Evolutionary conservation across 176 grass and related monocot species (phyloP), one percentile per base, ranked within the genome.

Genomic region (Coix lacrymajobi): DNA sequence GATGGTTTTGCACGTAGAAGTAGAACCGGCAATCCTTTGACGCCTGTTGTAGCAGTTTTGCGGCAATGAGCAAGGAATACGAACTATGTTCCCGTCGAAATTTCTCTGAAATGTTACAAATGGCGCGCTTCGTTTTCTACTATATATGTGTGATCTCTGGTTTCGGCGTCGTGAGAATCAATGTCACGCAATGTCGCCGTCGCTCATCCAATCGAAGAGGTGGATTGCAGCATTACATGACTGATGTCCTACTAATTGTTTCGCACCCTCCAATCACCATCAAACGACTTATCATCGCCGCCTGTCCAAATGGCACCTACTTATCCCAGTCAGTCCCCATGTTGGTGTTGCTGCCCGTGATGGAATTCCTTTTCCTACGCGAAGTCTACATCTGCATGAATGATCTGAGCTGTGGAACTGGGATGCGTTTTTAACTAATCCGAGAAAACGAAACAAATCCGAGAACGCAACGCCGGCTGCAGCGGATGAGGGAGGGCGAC

Each of bases 231-330:
- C 7, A 46, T 0, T 46, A 17, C 46, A 3, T 69, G 16, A 80
- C 36, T n/a, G n/a, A n/a, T n/a, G n/a, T 16, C 33, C 33, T 33
- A 19, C 5, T 31, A 38, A 74, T 49, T 32, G 46, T 76, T 68
- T 13, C 7, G 11, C 20, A 4, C 67, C 19, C 80, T 57, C 12
- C 9, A 25, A 14, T 69, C 37, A 41, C 25, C 57, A 29, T 64
- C 26, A 29, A 82, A 77, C 65, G 77, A 66, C 28, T 86, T 56
- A 66, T 78, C 78, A 78, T 81, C 65, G 83, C 1, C n/a, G n/a
- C n/a, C n/a, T n/a, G n/a, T n/a, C n/a, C n/a, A n/a, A n/a, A n/a
- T n/a, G n/a, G n/a, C n/a, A n/a, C n/a, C n/a, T n/a, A n/a, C n/a
- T n/a, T n/a, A n/a, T n/a, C n/a, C n/a, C n/a, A n/a, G n/a, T n/a